Base-by-base conservation (phyloP, 2,329 filamentous ascomycete genomes). In the Chalaropsis thielavioides region DNA sequence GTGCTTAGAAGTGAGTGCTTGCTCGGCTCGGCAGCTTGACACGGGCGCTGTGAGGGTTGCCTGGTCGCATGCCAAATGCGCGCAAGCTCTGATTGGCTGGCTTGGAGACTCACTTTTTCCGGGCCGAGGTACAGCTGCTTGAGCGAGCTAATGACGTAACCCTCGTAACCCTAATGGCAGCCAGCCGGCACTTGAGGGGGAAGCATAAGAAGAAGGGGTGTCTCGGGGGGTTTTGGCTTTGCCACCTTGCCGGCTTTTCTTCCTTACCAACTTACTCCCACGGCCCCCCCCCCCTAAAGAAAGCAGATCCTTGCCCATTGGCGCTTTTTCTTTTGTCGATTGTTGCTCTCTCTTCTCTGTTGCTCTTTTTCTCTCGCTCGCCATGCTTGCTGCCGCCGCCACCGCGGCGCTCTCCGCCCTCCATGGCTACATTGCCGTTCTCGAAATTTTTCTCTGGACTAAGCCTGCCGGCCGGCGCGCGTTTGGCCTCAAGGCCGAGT, bases 371-470 rank as follows among this genome's bases (percentile, higher is more conserved):
- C 24, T 8, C 61, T 40, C 41, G 24, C 24, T 41, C n/a, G 17
- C 58, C 54, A 77, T 78, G 76, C 70, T 70, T 17, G 58, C 72
- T 64, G 64, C 70, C 31, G 44, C 72, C 62, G 71, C 75, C 2
- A 75, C 77, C 6, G 74, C 70, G 70, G 67, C 75, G 58, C 70
- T 81, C 61, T 75, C 75, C 68, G 67, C 70, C 54, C 69, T 79
- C 15, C 79, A 81, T 72, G 70, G 75, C 69, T 81, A 80, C 73
- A 80, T 81, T 69, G 68, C 79, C 64, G 69, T 75, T 15, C 75
- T 81, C 10, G 79, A 81, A 66, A 79, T 78, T 75, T 77, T 79
- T 68, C 72, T 80, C 64, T 81, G 79, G 79, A 79, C 74, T 1
- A 76, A 73, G 0, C 76, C 78, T 1, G 74, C 73, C 35, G 79